Evolutionary conservation across 2,329 filamentous ascomycete species (phyloP).

Genomic region (Ascomycota sp.): DNA sequence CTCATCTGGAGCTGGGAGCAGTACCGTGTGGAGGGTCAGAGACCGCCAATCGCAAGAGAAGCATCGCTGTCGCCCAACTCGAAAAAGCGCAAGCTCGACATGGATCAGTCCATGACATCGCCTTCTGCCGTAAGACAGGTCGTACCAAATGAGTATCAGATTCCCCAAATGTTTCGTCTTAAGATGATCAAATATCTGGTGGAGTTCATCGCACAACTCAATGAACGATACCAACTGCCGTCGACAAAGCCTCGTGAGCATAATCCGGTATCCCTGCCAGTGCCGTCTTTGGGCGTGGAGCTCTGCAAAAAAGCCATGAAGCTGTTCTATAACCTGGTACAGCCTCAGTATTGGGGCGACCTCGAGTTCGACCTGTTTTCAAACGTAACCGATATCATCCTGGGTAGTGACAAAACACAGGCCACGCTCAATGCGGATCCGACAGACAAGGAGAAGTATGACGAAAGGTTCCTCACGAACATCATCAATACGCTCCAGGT

Average conservation of each 20-base stretch:
- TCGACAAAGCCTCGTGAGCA: conserved; percentile 42
- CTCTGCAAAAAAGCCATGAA: conserved; percentile 69
- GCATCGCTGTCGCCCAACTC: conserved; percentile 47
- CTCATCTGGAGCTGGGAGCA: conserved; percentile 88
- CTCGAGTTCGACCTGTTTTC: conserved; percentile 78
- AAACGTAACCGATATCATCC: conserved; percentile 68
- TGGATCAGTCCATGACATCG: conserved; percentile 29
- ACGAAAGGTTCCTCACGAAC: conserved; percentile 63
- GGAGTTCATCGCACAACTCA: conserved; percentile 76
- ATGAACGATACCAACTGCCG: conserved; percentile 61
- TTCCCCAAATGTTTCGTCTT: conserved; percentile 42
- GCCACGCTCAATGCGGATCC: conserved; percentile 35
- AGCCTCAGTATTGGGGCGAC: conserved; percentile 76
- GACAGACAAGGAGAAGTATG: conserved; percentile 45
- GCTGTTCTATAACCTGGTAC: conserved; percentile 63
- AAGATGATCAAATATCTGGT: conserved; percentile 88
- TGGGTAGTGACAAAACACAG: conserved; percentile 58
- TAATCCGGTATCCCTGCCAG: conserved; percentile 18
- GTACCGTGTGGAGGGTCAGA: conserved; percentile 44
- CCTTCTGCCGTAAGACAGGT: conserved; percentile 24
- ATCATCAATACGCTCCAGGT: conserved; percentile 91
- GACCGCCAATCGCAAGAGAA: conserved; percentile 10
- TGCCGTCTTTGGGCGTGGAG: conserved; percentile 40
- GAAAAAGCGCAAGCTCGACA: conserved; percentile 57
- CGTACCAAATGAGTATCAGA: conserved; percentile 37